Evolutionary conservation across 1,139 yeast species (phyloP), one percentile per base, ranked within the genome.

Genomic region (Protomyces pachydermus): DNA sequence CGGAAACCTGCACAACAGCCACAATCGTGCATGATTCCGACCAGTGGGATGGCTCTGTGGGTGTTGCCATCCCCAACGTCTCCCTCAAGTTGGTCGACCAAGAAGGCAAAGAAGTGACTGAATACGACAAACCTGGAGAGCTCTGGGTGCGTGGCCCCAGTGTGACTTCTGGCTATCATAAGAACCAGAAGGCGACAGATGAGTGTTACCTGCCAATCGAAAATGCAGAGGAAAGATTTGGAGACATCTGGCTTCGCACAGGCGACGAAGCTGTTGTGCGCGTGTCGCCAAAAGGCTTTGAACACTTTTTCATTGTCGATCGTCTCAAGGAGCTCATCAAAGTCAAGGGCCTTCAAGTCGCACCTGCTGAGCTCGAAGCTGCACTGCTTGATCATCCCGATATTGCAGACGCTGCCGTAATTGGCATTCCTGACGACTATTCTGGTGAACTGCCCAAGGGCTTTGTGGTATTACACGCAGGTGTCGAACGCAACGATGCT

Each of bases 1-100:
- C 98, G 45, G 98, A 93, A 78, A 90, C 98, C 16, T 87, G 88
- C 71, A 98, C 98, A 54, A 90, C 88, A 76, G 82, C 91, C 3
- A 8, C 39, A 14, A 39, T 52, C 68, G 76, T 23, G 71, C 72
- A 66, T 18, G 79, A 89, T 54, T 81, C 91, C 71, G 76, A 84
- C 70, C 85, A 84, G 67, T 87, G 87, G 65, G 65, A 63, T 5
- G 71, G 71, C n/a, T 75, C 83, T 57, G 75, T 78, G 39, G 80
- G 82, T 70, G 84, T 87, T 70, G 91, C 86, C 72, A 81, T 77
- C 16, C 71, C 58, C 18, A 53, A 54, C 23, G 54, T 78, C 69
- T 76, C 78, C 66, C 79, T 79, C 56, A 75, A 73, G 64, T 87
- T 78, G 74, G 78, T 78, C 75, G 73, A 60, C 69, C 69, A 18